Conservation (phyloP, 306 rosid species). For the Malus fusca region DNA sequence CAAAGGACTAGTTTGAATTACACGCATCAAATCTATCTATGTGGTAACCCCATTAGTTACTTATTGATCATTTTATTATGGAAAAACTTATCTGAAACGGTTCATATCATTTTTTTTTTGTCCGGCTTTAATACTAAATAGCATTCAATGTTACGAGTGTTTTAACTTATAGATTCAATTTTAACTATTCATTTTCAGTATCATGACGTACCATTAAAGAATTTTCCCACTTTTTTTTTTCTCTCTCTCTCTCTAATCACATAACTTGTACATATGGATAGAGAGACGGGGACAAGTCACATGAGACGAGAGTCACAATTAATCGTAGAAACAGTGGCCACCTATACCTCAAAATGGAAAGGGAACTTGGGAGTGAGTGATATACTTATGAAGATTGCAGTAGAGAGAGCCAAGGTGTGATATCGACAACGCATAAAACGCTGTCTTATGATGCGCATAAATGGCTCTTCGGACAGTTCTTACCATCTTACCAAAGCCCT, state of each 20-base stretch:
- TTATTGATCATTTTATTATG: not conserved
- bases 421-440: constrained; percentile 22
- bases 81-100: no score
- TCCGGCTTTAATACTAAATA: no score
- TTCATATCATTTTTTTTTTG: no score
- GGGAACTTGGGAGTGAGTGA: constrained; percentile 23
- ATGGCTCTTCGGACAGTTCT: constrained; percentile 9
- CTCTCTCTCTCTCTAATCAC: no score
- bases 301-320: no score
- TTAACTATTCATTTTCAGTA: no score
- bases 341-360: constrained; percentile 14
- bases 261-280: no score
- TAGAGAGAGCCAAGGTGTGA: constrained; percentile 25
- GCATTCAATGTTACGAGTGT: not conserved
- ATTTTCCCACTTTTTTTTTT: no score
- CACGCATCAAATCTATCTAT: not conserved
- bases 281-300: no score
- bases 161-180: no score
- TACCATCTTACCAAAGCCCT: constrained; percentile 36
- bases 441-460: not conserved
- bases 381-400: constrained; percentile 12
- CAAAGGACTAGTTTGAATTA: not conserved
- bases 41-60: not conserved
- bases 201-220: no score
- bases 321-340: constrained; percentile 20